Evolutionary conservation across 2,329 filamentous ascomycete species (phyloP), one percentile per base, ranked within the genome.

Genomic region (Mycogone perniciosa): DNA sequence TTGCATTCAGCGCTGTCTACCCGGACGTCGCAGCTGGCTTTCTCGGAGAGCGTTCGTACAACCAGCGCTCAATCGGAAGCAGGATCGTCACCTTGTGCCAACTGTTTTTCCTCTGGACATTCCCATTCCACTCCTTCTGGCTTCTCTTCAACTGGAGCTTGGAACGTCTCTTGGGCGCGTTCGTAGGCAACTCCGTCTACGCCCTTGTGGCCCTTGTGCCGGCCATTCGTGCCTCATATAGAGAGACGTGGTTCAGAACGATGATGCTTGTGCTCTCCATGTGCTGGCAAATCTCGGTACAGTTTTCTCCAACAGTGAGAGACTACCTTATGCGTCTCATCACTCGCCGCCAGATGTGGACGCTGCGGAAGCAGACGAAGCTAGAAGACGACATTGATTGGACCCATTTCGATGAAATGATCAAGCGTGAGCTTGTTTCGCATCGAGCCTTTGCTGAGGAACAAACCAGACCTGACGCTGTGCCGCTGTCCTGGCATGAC

Each of bases 131-230:
- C 41, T 52, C 53, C 9, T 39, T 50, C 35, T 58, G 55, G 55
- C 52, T 58, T 2, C 50, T 58, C 38, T 58, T 58, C 52, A 58
- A 57, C 34, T 58, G 55, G 56, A 57, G 56, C 34, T 40, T 58
- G 31, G 56, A 58, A 48, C 46, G 56, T 6, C 46, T 58, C 4
- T 48, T 58, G 2, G 56, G 56, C 31, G 56, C 53, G 5, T 52
- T 58, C 33, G 56, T 57, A 3, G 56, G 56, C 1, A 58, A 53
- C 48, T 53, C 56, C 5, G 56, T 54, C 37, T 58, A 58, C 30
- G 56, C 56, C 4, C 42, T 58, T n/a, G 55, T 49, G 8, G 56
- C 56, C 6, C 33, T 56, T 8, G 41, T 57, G 31, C 56, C 56
- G 13, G 53, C 48, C 6, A 47, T 58, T 6, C 55, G 45, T 37